A percentile compares a stretch with the other conserved stretches of the same genome.
Evolutionary conservation across 148 eudicot genomes (phyloP).

Genomic region (Polygonum aviculare): DNA sequence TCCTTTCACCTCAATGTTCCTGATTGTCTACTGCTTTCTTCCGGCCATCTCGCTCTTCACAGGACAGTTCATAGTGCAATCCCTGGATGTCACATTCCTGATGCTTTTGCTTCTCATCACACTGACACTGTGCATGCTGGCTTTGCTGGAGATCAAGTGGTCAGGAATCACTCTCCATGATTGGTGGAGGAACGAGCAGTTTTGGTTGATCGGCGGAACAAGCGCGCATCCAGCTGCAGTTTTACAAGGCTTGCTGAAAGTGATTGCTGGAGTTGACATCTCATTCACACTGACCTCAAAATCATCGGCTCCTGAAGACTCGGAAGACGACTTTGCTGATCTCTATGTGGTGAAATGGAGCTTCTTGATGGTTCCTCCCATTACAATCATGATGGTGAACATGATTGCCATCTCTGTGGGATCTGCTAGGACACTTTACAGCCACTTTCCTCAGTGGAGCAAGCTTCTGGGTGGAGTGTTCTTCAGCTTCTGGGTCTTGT

Average conservation of each 20-base stretch:
- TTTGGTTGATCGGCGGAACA: slow-evolving; percentile 94
- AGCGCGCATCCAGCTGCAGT: slow-evolving; percentile 98
- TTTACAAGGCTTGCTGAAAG: slow-evolving; percentile 78
- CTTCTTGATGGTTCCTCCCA: slow-evolving; percentile 75
- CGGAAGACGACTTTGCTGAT: slow-evolving; percentile 91
- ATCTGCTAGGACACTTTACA: slow-evolving; percentile 68
- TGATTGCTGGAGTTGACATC: slow-evolving; percentile 83
- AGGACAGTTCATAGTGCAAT: slow-evolving; percentile 85
- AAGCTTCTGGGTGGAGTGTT: slow-evolving; percentile 89
- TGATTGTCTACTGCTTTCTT: slow-evolving; percentile 67
- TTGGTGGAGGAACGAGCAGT: slow-evolving; percentile 99
- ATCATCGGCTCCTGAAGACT: slow-evolving; percentile 61
- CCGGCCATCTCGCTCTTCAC: slow-evolving; percentile 89
- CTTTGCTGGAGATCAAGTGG: slow-evolving; percentile 82
- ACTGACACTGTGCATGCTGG: slow-evolving; percentile 66
- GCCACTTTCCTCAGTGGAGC: slow-evolving; percentile 96
- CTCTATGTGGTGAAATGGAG: slow-evolving; percentile 68
- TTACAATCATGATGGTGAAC: slow-evolving; percentile 82
- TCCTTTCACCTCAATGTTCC: slow-evolving; percentile 89
- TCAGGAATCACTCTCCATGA: slow-evolving; percentile 92
- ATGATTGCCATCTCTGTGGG: slow-evolving; percentile 76
- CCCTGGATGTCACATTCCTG: slow-evolving; percentile 59
- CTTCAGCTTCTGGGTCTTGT: slow-evolving; percentile 98
- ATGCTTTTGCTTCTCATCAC: slow-evolving; percentile 59
- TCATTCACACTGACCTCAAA: slow-evolving; percentile 92